These are phyloP conservation scores for Zymoseptoria brevis DNA, from an alignment of 2,329 filamentous ascomycete species.

Conservation along the genomic window DNA sequence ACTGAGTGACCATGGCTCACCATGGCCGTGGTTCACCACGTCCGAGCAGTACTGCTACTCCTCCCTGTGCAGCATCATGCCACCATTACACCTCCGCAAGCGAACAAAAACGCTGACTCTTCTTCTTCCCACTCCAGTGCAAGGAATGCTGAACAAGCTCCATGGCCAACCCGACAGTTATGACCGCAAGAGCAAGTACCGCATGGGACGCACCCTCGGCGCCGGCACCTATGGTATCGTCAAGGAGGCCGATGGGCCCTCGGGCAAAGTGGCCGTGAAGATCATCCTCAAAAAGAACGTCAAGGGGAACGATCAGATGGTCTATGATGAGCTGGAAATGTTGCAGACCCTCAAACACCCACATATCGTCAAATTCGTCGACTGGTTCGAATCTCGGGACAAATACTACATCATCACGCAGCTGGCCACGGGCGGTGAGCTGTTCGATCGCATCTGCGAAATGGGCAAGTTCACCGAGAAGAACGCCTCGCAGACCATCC, in stretches of 20 bases:
- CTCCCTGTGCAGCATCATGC: constrained; percentile 5
- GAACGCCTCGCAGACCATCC: constrained; percentile 91
- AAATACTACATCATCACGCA: constrained; percentile 99
- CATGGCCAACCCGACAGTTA: constrained; percentile 96
- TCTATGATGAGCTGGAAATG: constrained; percentile 93
- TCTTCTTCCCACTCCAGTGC: constrained; percentile 11
- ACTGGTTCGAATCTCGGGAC: constrained; percentile 99
- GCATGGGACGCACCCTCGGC: constrained; percentile 85
- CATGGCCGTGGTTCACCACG: constrained; percentile 1
- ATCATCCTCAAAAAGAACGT: constrained; percentile 99
- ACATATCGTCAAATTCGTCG: constrained; percentile 93
- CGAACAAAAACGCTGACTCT: constrained; percentile 16
- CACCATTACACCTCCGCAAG: constrained; percentile 5
- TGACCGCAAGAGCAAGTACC: constrained; percentile 94
- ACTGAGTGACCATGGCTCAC: not conserved
- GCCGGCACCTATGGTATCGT: constrained; percentile 98
- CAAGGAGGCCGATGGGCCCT: constrained; percentile 78
- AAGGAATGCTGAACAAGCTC: constrained; percentile 79
- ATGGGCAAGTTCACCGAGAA: constrained; percentile 98
- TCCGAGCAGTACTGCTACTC: constrained; percentile 4
- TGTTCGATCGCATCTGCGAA: constrained; percentile 97
- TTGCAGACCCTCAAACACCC: constrained; percentile 84
- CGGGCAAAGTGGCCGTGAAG: constrained; percentile 89
- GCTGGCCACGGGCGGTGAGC: constrained; percentile 86
- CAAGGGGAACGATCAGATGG: constrained; percentile 96